Conservation (phyloP, 176 grass and related monocot genomes). For the Hsuehochloa calcarea region DNA sequence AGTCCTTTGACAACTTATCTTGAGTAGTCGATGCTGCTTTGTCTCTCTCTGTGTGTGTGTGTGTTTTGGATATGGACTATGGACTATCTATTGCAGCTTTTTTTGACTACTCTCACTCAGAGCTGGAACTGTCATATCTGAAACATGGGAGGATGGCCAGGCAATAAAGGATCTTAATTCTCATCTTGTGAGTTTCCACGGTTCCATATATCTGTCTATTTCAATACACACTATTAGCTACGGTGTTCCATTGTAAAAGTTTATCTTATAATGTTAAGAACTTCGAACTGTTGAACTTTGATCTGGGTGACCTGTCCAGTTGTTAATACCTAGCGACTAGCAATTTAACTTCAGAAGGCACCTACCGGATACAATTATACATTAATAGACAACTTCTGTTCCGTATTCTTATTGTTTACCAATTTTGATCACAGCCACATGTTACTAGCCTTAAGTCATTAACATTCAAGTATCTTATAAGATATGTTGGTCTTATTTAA, state of each 20-base stretch:
- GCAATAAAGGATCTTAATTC: constrained; percentile 96
- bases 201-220: constrained; percentile 18
- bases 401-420: constrained; percentile 11
- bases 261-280: constrained; percentile 10
- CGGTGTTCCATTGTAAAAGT: background rate
- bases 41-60: background rate
- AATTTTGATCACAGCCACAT: background rate
- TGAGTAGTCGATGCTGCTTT: background rate
- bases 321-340: constrained; percentile 1
- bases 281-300: constrained; percentile 5
- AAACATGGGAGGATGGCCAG: constrained; percentile 98
- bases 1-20: background rate
- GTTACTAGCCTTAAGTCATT: constrained; percentile 13
- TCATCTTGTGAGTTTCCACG: constrained; percentile 71
- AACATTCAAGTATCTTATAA: constrained; percentile 6
- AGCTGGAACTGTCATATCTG: constrained; percentile 94
- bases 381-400: constrained; percentile 1
- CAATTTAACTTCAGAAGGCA: constrained; percentile 9
- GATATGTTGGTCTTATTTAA: constrained; percentile 24
- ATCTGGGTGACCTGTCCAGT: constrained; percentile 20
- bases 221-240: background rate
- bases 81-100: background rate
- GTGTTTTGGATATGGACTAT: constrained; percentile 7
- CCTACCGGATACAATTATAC: constrained; percentile 1
- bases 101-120: constrained; percentile 41